Conservation (phyloP, 441 rosid species). For the Bruguiera hainesii region DNA sequence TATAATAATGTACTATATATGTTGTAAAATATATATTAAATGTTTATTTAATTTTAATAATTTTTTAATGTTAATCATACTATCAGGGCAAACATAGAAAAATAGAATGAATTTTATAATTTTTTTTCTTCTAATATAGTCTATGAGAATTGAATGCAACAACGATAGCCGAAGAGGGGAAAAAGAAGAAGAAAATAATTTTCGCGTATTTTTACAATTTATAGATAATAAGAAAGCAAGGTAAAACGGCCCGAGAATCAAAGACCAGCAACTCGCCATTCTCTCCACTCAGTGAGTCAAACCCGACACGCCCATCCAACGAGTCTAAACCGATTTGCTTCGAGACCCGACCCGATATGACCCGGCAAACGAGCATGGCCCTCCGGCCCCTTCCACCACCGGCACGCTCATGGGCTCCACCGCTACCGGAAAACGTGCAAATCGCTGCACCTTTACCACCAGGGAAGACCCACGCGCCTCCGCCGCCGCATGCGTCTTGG, state of each 20-base stretch:
- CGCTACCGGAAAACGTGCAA: slow-evolving; percentile 74
- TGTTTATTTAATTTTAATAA: too few species aligned
- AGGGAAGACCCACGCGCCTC: slow-evolving; percentile 58
- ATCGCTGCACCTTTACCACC: slow-evolving; percentile 62
- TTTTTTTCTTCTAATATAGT: too few species aligned
- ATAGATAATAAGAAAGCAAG: slow-evolving; percentile 90
- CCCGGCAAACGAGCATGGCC: slow-evolving; percentile 88
- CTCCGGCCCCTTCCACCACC: slow-evolving; percentile 82
- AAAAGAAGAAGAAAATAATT: slow-evolving; percentile 7
- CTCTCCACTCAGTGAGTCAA: slow-evolving; percentile 80
- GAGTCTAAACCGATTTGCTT: slow-evolving; percentile 43
- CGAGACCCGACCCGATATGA: slow-evolving; percentile 79
- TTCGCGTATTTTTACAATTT: slow-evolving; percentile 52
- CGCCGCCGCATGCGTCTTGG: slow-evolving; percentile 32
- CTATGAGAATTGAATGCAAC: not conserved
- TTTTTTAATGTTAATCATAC: too few species aligned
- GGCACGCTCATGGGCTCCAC: slow-evolving; percentile 70
- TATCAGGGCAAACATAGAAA: too few species aligned
- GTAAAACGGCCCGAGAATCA: slow-evolving; percentile 79
- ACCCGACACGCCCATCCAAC: slow-evolving; percentile 46
- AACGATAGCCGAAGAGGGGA: not conserved
- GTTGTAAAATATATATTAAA: too few species aligned
- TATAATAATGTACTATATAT: too few species aligned
- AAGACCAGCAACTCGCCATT: slow-evolving; percentile 85
- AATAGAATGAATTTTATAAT: too few species aligned